A percentile compares a stretch with the other conserved stretches of the same genome.
These are phyloP conservation scores for Candida peoriensis DNA, from an alignment of 805 yeast species.

Conservation along the genomic window DNA sequence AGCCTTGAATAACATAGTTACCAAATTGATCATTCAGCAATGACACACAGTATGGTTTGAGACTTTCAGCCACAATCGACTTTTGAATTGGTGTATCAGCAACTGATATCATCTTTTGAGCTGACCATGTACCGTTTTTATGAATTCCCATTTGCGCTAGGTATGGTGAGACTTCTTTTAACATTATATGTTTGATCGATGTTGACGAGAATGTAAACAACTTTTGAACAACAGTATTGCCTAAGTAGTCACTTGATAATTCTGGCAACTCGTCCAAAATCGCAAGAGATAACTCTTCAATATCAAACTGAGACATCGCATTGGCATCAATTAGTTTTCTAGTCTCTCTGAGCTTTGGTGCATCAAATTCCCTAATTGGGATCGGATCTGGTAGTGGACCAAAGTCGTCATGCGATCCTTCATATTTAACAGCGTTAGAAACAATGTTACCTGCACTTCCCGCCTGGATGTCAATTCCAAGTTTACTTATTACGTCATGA, in stretches of 20 bases:
- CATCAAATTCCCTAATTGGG: slow-evolving; percentile 69
- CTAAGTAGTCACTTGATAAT: slow-evolving; percentile 85
- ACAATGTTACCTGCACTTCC: slow-evolving; percentile 39
- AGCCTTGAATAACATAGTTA: slow-evolving; percentile 92
- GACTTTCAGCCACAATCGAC: slow-evolving; percentile 58
- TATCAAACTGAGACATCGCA: slow-evolving; percentile 48
- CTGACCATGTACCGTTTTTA: slow-evolving; percentile 99
- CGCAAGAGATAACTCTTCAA: slow-evolving; percentile 76
- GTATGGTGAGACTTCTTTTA: slow-evolving; percentile 70
- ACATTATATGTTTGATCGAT: slow-evolving; percentile 72
- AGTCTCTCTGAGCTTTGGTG: slow-evolving; percentile 82
- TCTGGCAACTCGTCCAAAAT: slow-evolving; percentile 89
- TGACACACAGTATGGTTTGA: slow-evolving; percentile 78
- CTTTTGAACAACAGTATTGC: slow-evolving; percentile 94
- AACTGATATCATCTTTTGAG: slow-evolving; percentile 86
- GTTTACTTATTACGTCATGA: slow-evolving; percentile 22
- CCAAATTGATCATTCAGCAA: slow-evolving; percentile 94
- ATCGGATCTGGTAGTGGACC: slow-evolving; percentile 78
- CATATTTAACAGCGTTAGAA: slow-evolving; percentile 37
- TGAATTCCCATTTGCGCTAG: slow-evolving; percentile 91
- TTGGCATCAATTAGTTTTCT: slow-evolving; percentile 67
- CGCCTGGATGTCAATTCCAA: slow-evolving; percentile 28
- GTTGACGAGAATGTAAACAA: slow-evolving; percentile 69
- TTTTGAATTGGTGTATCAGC: slow-evolving; percentile 61
- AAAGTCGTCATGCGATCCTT: slow-evolving; percentile 46